Evolutionary conservation across 305 asterid genomes (phyloP), one percentile per base, ranked within the genome.

Genomic region (Euphrasia arctica): DNA sequence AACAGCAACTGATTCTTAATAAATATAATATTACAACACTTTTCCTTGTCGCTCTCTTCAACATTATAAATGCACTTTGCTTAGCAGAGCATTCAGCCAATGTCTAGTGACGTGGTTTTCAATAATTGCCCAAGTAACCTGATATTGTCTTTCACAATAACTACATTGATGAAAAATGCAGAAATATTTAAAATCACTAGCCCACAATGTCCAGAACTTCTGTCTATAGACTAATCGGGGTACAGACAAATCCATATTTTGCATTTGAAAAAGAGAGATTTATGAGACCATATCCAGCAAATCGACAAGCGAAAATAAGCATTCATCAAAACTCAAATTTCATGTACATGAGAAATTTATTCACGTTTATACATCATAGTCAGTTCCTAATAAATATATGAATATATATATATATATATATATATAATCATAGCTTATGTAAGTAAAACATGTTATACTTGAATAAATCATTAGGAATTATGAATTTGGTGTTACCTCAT

Each of bases 401-500:
- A 18, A n/a, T 18, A 54, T 28, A 58, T 4, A 62, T 28, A 71
- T 42, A 18, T 18, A 18, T 18, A 25, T 25, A 25, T 67, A 70
- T 57, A 72, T 70, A 57, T 49, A 63, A 58, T 47, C 54, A 50
- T 63, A 18, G 7, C 55, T 54, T 28, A 49, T 18, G 58, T 36
- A 59, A 59, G 31, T 10, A 75, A 48, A 41, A 12, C 60, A 66
- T 34, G 60, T 27, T 62, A 77, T 64, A 58, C 56, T 12, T 42
- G 28, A 73, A 73, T 48, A 14, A 48, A 28, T 4, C 36, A 70
- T 54, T 66, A 62, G 13, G 57, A 63, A 52, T 13, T 49, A 60
- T 54, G 41, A 59, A 58, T 41, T 55, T 58, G 52, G 58, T 48
- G 57, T 68, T 32, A 93, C 99, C 99, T 93, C 97, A 64, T 84